phyloP scores from a whole-genome alignment of 1,139 yeast genomes.

The Petasospora fabianii region DNA sequence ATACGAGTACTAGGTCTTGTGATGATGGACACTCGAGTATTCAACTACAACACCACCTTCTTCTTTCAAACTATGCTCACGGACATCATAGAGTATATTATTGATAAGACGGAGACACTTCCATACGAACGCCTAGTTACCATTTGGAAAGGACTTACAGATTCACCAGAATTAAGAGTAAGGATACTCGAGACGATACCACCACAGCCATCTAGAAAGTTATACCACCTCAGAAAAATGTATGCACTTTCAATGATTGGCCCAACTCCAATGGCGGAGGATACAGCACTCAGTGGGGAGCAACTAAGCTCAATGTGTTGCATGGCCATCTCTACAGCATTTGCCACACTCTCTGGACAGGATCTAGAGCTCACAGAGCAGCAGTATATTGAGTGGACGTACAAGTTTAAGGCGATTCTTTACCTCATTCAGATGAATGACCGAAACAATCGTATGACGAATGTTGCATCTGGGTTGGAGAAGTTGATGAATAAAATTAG shows the following conservation, averaged over 20 bases:
- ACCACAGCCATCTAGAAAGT: not conserved
- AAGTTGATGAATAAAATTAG: constrained; percentile 1
- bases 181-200: constrained; percentile 9
- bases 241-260: constrained; percentile 5
- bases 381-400: constrained; percentile 7
- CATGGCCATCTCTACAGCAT: too few relatives aligned
- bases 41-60: not conserved
- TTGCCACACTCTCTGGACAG: too few relatives aligned
- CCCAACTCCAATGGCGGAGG: not conserved
- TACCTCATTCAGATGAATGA: constrained; percentile 5
- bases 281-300: too few relatives aligned
- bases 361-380: constrained; percentile 1
- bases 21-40: constrained; percentile 20
- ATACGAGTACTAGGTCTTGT: constrained; percentile 14
- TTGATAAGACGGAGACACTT: not conserved
- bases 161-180: not conserved
- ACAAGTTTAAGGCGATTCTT: constrained; percentile 8
- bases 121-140: not conserved
- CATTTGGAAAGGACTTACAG: constrained; percentile 8
- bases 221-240: constrained; percentile 1
- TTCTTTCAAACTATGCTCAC: constrained; percentile 1
- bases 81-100: constrained; percentile 1
- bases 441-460: not conserved
- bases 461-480: not conserved
- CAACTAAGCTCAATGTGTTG: too few relatives aligned